Conservation (phyloP, 768 basidiomycete genomes). For the Agaricus sinodeliciosus region DNA sequence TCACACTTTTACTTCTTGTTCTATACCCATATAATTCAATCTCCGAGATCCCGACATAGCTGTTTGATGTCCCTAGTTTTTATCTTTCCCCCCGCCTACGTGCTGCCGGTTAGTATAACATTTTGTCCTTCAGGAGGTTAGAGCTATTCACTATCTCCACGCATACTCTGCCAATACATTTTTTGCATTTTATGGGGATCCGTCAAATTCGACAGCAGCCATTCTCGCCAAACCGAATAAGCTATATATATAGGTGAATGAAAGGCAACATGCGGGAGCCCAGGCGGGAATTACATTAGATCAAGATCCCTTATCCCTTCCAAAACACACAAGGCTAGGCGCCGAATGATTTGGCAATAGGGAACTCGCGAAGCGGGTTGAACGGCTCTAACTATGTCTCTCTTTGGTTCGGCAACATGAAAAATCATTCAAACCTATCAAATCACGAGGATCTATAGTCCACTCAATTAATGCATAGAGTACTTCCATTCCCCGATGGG, state of each 20-base stretch:
- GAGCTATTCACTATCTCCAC: neutral
- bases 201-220: neutral
- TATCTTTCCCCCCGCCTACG: neutral
- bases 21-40: constrained; percentile 10
- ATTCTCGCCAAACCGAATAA: constrained; percentile 20
- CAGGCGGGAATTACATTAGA: neutral
- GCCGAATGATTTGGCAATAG: neutral
- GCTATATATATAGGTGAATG: constrained; percentile 19
- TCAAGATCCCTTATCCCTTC: neutral
- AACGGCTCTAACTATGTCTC: neutral
- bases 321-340: neutral
- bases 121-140: constrained; percentile 1
- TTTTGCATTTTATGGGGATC: constrained; percentile 6
- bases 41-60: constrained; percentile 5
- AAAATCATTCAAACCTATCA: neutral
- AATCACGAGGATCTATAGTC: constrained; percentile 1
- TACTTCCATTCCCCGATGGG: constrained; percentile 1
- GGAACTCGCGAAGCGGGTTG: neutral
- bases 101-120: neutral
- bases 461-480: neutral
- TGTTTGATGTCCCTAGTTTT: neutral
- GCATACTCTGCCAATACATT: constrained; percentile 1
- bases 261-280: constrained; percentile 16
- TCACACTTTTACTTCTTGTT: constrained; percentile 10
- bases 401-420: neutral